Percentiles rank a stretch among this genome's conserved stretches.
These are phyloP conservation scores for Penicillium sp. DNA, from an alignment of 2,329 filamentous ascomycete genomes.

Conservation along the genomic window DNA sequence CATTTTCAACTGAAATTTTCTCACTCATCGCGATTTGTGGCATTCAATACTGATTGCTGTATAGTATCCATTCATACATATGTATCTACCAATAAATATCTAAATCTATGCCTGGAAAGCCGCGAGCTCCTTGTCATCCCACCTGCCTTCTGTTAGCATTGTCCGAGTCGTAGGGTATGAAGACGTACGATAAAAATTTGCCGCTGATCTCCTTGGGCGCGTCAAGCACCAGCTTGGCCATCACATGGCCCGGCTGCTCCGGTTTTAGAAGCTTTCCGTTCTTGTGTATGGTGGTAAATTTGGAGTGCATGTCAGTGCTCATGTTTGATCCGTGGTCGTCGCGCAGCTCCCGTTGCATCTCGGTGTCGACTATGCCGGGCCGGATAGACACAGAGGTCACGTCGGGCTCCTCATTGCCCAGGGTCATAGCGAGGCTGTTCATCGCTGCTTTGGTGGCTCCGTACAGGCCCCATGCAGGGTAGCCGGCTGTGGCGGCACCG, in stretches of 20 bases:
- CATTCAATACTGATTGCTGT: constrained; percentile 29
- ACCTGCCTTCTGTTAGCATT: constrained; percentile 35
- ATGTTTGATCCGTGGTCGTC: constrained; percentile 62
- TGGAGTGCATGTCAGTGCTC: constrained; percentile 54
- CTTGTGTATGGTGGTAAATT: constrained; percentile 66
- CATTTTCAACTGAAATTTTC: constrained; percentile 12
- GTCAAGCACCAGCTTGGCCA: constrained; percentile 69
- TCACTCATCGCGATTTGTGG: constrained; percentile 19
- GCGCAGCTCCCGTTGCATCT: constrained; percentile 58
- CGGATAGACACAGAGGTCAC: constrained; percentile 27
- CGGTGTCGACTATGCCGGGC: constrained; percentile 36
- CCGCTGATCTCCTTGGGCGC: constrained; percentile 67
- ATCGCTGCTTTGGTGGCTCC: constrained; percentile 37
- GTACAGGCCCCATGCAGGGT: constrained; percentile 36
- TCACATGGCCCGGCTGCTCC: constrained; percentile 79
- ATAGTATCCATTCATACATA: constrained; percentile 5
- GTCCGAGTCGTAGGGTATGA: constrained; percentile 2
- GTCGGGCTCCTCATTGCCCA: constrained; percentile 30
- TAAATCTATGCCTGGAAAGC: constrained; percentile 39
- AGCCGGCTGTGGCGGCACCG: constrained; percentile 31
- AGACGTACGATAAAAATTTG: constrained; percentile 55
- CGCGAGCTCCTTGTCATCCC: constrained; percentile 43
- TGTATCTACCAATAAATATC: constrained; percentile 3
- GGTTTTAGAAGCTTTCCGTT: constrained; percentile 70
- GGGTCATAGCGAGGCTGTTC: constrained; percentile 29